These are phyloP conservation scores for Acrocalymma vagum DNA, from an alignment of 2,329 filamentous ascomycete species.

Conservation along the genomic window DNA sequence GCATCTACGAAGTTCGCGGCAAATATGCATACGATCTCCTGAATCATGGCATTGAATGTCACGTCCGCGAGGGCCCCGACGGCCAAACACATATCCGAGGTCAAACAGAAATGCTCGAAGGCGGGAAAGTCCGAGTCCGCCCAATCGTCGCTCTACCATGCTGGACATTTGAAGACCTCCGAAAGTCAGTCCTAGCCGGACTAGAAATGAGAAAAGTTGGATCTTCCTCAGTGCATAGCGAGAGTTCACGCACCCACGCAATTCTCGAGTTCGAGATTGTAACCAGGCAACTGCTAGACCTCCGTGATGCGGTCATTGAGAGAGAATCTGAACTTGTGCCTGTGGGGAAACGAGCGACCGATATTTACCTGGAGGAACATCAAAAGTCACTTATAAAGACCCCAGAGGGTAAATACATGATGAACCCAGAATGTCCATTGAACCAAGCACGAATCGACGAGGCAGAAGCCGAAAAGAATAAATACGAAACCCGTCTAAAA, in stretches of 20 bases:
- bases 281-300: conserved; percentile 44
- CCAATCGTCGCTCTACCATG: conserved; percentile 47
- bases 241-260: conserved; percentile 57
- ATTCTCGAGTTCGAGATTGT: conserved; percentile 55
- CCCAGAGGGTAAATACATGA: conserved; percentile 42
- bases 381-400: conserved; percentile 34
- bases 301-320: conserved; percentile 50
- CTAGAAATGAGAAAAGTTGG: conserved; percentile 44
- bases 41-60: conserved; percentile 48
- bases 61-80: conserved; percentile 52
- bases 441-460: conserved; percentile 51
- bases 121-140: conserved; percentile 52
- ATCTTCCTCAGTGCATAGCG: conserved; percentile 52
- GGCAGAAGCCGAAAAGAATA: conserved; percentile 49
- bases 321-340: conserved; percentile 56
- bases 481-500: conserved; percentile 44
- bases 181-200: conserved; percentile 33
- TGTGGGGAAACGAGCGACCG: conserved; percentile 53
- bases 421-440: conserved; percentile 44
- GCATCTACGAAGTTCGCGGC: conserved; percentile 53
- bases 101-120: conserved; percentile 50
- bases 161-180: conserved; percentile 48
- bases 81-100: conserved; percentile 53
- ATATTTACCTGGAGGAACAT: conserved; percentile 52
- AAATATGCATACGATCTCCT: conserved; percentile 55